Conservation (phyloP, 2,329 filamentous ascomycete genomes). For the Gaeumannomyces sp. region DNA sequence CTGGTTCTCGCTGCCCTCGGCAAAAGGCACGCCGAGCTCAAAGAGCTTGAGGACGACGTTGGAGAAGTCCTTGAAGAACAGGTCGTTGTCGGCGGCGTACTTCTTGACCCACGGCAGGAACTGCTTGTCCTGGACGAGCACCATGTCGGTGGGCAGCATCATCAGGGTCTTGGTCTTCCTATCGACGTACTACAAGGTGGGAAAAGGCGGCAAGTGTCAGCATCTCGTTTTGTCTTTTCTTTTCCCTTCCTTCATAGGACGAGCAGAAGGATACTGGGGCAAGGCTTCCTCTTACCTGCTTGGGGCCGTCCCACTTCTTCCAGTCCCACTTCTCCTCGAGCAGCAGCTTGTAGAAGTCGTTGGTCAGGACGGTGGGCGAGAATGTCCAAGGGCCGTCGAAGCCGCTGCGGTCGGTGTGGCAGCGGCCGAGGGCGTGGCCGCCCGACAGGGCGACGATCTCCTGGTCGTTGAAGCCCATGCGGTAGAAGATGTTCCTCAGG, state of each 20-base stretch:
- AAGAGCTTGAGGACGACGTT: constrained; percentile 76
- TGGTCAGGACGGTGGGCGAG: constrained; percentile 84
- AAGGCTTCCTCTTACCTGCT: constrained; percentile 44
- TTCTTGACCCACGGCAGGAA: constrained; percentile 76
- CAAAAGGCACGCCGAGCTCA: constrained; percentile 89
- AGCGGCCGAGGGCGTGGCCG: constrained; percentile 82
- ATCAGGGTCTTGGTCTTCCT: constrained; percentile 81
- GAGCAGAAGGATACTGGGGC: neutral
- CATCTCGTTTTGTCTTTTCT: constrained; percentile 3
- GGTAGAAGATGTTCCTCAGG: constrained; percentile 85
- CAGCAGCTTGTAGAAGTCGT: constrained; percentile 88
- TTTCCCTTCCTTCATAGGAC: neutral
- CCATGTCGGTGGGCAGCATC: constrained; percentile 95
- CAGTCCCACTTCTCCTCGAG: constrained; percentile 88
- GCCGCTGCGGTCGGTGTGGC: constrained; percentile 79
- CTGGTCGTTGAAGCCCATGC: constrained; percentile 97
- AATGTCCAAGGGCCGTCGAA: constrained; percentile 90
- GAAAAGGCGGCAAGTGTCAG: neutral
- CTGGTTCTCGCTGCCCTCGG: constrained; percentile 50
- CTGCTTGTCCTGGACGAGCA: constrained; percentile 78
- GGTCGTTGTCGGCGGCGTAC: constrained; percentile 85
- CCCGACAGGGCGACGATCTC: constrained; percentile 89
- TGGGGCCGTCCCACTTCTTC: constrained; percentile 87
- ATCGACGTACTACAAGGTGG: constrained; percentile 64
- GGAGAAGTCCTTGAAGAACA: constrained; percentile 91